phyloP scores from a whole-genome alignment of 768 basidiomycete genomes.

The Tephrocybe sp. region DNA sequence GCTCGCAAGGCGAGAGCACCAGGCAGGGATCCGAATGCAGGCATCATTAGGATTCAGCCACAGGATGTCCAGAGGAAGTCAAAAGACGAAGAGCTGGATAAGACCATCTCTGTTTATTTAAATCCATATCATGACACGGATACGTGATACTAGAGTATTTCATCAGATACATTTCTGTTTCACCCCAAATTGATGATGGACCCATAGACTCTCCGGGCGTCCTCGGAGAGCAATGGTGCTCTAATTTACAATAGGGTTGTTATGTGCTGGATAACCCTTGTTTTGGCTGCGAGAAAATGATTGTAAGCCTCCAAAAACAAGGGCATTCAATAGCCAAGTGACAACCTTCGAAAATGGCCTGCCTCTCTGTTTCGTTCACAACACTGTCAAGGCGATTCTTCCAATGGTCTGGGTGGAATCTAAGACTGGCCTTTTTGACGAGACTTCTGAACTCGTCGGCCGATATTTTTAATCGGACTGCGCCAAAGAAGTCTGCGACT shows the following conservation, averaged over 20 bases:
- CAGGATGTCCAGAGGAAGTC: too few relatives aligned
- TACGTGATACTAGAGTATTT: too few relatives aligned
- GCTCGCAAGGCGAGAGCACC: too few relatives aligned
- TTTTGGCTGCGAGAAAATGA: background rate
- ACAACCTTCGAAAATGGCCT: slow-evolving; percentile 65
- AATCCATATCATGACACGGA: too few relatives aligned
- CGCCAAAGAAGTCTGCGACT: slow-evolving; percentile 70
- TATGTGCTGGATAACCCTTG: slow-evolving; percentile 60
- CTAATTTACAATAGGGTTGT: slow-evolving; percentile 29
- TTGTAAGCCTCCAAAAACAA: background rate
- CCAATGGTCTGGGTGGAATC: slow-evolving; percentile 86
- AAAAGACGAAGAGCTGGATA: background rate
- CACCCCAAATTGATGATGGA: too few relatives aligned
- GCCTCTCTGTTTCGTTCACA: slow-evolving; percentile 54
- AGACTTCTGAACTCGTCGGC: slow-evolving; percentile 62
- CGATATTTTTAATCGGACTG: slow-evolving; percentile 51
- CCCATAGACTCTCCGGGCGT: too few relatives aligned
- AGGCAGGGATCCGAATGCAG: too few relatives aligned
- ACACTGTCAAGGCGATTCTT: slow-evolving; percentile 61
- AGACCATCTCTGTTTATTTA: background rate
- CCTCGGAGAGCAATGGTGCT: background rate
- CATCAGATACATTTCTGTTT: too few relatives aligned
- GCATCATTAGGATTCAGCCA: too few relatives aligned
- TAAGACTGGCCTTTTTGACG: slow-evolving; percentile 67
- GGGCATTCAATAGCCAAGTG: background rate